Percentiles rank a stretch among this genome's conserved stretches.
These are phyloP conservation scores for Cytospora piceae DNA, from an alignment of 2,329 filamentous ascomycete genomes.

Conservation along the genomic window DNA sequence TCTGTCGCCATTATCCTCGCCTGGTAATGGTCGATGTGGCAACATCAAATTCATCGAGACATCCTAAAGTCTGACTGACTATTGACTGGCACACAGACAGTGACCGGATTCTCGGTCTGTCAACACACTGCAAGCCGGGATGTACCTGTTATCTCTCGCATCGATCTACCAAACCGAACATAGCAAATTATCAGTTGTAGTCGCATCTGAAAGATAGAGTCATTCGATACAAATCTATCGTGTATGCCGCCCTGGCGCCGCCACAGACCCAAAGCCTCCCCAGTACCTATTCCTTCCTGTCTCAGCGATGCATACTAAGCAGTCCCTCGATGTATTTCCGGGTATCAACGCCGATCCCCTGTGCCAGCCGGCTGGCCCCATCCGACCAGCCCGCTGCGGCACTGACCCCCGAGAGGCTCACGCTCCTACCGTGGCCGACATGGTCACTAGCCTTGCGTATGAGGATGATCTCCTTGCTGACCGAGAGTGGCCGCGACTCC, in stretches of 20 bases:
- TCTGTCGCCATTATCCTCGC: background rate
- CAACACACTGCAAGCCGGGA: background rate
- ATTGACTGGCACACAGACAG: background rate
- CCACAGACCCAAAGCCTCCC: background rate
- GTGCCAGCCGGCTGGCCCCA: slow-evolving; percentile 63
- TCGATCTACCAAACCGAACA: background rate
- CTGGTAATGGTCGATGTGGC: background rate
- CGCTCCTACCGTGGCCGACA: slow-evolving; percentile 41
- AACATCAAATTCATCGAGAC: background rate
- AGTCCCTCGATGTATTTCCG: slow-evolving; percentile 74
- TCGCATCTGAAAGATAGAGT: background rate
- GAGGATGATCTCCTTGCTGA: slow-evolving; percentile 64
- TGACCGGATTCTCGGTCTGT: background rate
- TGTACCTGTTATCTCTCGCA: background rate
- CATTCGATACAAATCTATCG: background rate
- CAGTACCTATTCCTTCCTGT: background rate
- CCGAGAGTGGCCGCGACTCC: slow-evolving; percentile 24
- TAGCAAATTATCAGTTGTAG: background rate
- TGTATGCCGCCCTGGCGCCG: background rate
- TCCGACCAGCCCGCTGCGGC: slow-evolving; percentile 51
- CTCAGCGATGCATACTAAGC: slow-evolving; percentile 61
- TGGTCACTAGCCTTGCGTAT: slow-evolving; percentile 64
- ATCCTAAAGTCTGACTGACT: background rate
- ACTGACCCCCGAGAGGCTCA: slow-evolving; percentile 42
- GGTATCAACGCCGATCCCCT: slow-evolving; percentile 78